Base-by-base conservation (phyloP, 768 basidiomycete genomes). In the Suillus plorans region DNA sequence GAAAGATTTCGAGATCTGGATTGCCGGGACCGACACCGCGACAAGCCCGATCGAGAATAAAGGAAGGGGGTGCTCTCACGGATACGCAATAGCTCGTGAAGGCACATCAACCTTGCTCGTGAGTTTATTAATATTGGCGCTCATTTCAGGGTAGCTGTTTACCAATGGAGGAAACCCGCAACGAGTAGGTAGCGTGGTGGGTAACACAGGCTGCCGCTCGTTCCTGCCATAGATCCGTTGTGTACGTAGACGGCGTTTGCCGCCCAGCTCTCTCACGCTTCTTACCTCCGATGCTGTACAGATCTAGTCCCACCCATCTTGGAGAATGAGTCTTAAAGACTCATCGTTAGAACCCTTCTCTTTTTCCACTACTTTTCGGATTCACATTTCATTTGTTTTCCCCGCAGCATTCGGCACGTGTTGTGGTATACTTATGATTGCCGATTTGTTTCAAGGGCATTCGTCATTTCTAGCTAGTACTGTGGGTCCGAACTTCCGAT, bases 1-100 rank as follows among this genome's bases (percentile, higher is more conserved):
- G 56, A 61, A 62, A 65, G 56, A 69, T 64, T 59, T 49, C 36
- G 8, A 37, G 66, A 44, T 22, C 58, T 67, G 60, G 52, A n/a
- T 68, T 69, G 67, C 70, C 76, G 73, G 74, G 69, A 71, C 71
- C 74, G 74, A 75, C 66, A 68, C 44, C 47, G 47, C 14, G 47
- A 49, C 67, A 69, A 66, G 68, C 64, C 66, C 42, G 73, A 70
- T 59, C 65, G 67, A 41, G 63, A 70, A 69, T 22, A 66, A 66
- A 44, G 63, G 34, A 61, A 63, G n/a, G 47, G 45, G 49, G 22
- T 41, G 12, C 64, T 71, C 72, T 68, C 69, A 73, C 72, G 67
- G 62, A 47, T 56, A 63, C 1, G 18, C 55, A n/a, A 39, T 28
- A 22, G 55, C 65, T 65, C 68, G 64, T 59, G 63, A 69, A 71